Evolutionary conservation across 2,329 filamentous ascomycete genomes (phyloP), one percentile per base, ranked within the genome.

Genomic region (Waltergamsia citrina): DNA sequence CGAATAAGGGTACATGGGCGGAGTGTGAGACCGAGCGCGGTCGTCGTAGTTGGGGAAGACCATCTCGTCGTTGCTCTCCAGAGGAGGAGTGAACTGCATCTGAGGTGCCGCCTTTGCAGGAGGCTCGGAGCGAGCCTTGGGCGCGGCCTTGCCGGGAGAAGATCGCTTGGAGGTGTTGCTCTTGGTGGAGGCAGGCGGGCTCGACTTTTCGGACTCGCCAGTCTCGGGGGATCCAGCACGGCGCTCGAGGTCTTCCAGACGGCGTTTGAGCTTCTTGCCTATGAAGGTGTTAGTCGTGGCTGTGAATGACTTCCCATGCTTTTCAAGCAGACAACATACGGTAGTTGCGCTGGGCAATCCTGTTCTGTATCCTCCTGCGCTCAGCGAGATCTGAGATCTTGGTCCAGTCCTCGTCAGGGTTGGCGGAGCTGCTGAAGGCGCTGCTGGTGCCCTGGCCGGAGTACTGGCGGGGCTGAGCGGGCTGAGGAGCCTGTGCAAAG

Each of bases 321-420:
- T n/a, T n/a, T n/a, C n/a, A n/a, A n/a, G n/a, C n/a, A n/a, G n/a
- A 4, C 15, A 12, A 72, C 79, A 56, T 69, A 94, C 87, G 87
- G 67, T 95, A 95, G 68, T 94, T 94, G 51, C 88, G 81, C 65
- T 96, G 90, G 46, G 90, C 90, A 70, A 96, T 95, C 48, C 90
- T 80, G 66, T 96, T 96, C 64, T 96, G 88, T 65, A 95, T 94
- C 54, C 88, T 77, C 51, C 88, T 73, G 53, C 92, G 80, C 65
- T 96, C 90, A 33, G 88, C 90, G 39, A 96, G 79, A 60, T 96
- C 90, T 38, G 90, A 94, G 57, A 96, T 94, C 76, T 95, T 94
- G 54, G 90, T 95, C 90, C 90, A 96, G 66, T 96, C 90, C 65
- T 96, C 90, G 53, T 95, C 88, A 36, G 90, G 85, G 58, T 94